Percentiles rank a stretch among this genome's conserved stretches.
phyloP scores from a whole-genome alignment of 495 filamentous ascomycete species.

The Rhizodiscina lignyota region DNA sequence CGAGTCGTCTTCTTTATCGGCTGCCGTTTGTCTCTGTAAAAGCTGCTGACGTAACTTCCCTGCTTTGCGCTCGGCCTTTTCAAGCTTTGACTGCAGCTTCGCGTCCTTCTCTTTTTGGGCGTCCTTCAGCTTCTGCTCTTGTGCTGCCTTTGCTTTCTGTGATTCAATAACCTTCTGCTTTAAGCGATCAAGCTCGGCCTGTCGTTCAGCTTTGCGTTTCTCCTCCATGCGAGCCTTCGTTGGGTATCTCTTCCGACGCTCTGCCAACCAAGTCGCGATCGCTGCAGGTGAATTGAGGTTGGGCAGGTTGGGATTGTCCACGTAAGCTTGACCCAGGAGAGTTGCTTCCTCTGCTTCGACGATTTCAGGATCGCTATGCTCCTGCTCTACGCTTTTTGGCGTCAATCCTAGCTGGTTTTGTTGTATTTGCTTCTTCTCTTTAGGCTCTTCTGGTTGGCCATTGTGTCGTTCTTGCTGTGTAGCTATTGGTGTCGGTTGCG shows the following conservation, averaged over 20 bases:
- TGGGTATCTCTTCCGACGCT: constrained; percentile 62
- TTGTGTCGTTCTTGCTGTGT: too few relatives aligned
- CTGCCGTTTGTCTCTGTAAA: background rate
- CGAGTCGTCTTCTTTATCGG: background rate
- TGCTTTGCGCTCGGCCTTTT: background rate
- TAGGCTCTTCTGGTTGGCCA: too few relatives aligned
- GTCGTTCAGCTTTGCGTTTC: constrained; percentile 32
- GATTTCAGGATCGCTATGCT: constrained; percentile 53
- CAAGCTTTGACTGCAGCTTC: background rate
- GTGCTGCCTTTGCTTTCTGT: constrained; percentile 1
- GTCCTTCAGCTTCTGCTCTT: background rate
- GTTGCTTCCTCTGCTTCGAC: constrained; percentile 56
- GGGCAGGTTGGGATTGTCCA: constrained; percentile 17
- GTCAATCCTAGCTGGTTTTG: constrained; percentile 72
- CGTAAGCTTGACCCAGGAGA: constrained; percentile 18
- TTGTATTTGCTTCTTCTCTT: constrained; percentile 54
- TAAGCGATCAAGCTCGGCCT: constrained; percentile 9
- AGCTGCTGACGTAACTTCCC: background rate
- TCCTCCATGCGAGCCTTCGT: constrained; percentile 47
- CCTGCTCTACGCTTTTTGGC: constrained; percentile 53
- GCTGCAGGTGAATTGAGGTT: constrained; percentile 41
- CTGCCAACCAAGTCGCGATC: constrained; percentile 62
- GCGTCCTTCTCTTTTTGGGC: background rate
- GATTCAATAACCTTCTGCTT: constrained; percentile 1
- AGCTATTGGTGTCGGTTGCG: too few relatives aligned